Evolutionary conservation across 192 early-diverging fungal genomes (phyloP), one percentile per base, ranked within the genome.

Genomic region (Pilobolus umbonatus): DNA sequence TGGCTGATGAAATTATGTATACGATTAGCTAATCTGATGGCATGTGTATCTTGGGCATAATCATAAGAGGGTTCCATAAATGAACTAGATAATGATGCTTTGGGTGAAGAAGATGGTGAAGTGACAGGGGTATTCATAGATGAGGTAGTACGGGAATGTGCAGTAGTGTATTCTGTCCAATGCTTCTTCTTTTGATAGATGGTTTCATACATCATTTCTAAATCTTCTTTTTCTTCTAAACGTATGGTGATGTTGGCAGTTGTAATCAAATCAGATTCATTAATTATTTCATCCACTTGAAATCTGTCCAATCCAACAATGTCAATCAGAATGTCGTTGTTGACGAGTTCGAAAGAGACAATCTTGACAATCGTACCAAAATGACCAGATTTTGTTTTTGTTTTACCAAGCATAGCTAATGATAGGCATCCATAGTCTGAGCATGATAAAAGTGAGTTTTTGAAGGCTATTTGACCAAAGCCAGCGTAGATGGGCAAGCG

Each of bases 341-440:
- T 26, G 19, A 32, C 24, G 31, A 48, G 57, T 35, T 59, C 57
- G 1, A 59, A 24, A 15, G 57, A 28, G 15, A 24, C 39, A 3
- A 59, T 26, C 9, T 59, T 59, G 10, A 59, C 44, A 24, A 59
- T 46, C 10, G 57, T 59, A 36, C 57, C 57, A 34, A 48, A 59
- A 15, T 17, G 0, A 15, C 30, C 45, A 9, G 7, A 28, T 4
- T 54, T 22, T 15, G 24, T 28, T 15, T 6, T 22, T 0, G 31
- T 45, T 34, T 59, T 45, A 24, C 36, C 30, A 29, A 59, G 31
- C 15, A 59, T 22, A 25, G 44, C 43, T 25, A 59, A 47, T 17
- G 45, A 59, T 4, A 48, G 11, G 6, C 44, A 29, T 22, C 48
- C 28, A 7, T 48, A 59, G 2, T 45, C 39, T 43, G 24, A 26